Evolutionary conservation across 768 basidiomycete genomes (phyloP).

Genomic region (Leucosporidium scottii): DNA sequence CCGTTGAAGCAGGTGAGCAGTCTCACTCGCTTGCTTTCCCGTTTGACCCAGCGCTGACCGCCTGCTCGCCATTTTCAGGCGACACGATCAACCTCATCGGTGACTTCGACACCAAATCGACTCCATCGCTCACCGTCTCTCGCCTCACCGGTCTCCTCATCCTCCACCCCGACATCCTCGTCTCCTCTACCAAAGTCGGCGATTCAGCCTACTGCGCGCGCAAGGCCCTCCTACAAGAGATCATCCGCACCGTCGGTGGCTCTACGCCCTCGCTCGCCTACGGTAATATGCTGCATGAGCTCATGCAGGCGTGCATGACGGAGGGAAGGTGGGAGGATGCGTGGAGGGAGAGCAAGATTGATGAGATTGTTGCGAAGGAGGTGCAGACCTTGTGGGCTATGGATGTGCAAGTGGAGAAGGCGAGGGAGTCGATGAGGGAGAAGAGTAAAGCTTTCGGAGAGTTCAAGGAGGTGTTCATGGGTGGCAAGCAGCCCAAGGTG

Average conservation of each 20-base stretch:
- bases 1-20: slow-evolving; percentile 53
- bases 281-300: slow-evolving; percentile 88
- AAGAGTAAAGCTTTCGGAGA: slow-evolving; percentile 41
- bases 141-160: slow-evolving; percentile 48
- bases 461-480: slow-evolving; percentile 55
- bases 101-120: slow-evolving; percentile 42
- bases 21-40: not conserved
- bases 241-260: slow-evolving; percentile 53
- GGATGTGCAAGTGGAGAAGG: slow-evolving; percentile 15
- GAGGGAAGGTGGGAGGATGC: slow-evolving; percentile 38
- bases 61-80: slow-evolving; percentile 46
- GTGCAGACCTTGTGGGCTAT: slow-evolving; percentile 26
- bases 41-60: not conserved
- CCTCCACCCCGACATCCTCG: slow-evolving; percentile 82
- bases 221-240: slow-evolving; percentile 64
- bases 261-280: slow-evolving; percentile 50
- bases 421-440: slow-evolving; percentile 40
- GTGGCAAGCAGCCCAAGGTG: slow-evolving; percentile 57
- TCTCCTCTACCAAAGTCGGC: slow-evolving; percentile 83
- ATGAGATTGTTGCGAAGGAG: slow-evolving; percentile 38
- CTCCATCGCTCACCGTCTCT: slow-evolving; percentile 37
- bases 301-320: slow-evolving; percentile 71
- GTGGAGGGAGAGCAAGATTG: slow-evolving; percentile 32
- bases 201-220: slow-evolving; percentile 74
- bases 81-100: slow-evolving; percentile 78